Conservation (phyloP, 257 asterid genomes). For the Agastache rugosa region DNA sequence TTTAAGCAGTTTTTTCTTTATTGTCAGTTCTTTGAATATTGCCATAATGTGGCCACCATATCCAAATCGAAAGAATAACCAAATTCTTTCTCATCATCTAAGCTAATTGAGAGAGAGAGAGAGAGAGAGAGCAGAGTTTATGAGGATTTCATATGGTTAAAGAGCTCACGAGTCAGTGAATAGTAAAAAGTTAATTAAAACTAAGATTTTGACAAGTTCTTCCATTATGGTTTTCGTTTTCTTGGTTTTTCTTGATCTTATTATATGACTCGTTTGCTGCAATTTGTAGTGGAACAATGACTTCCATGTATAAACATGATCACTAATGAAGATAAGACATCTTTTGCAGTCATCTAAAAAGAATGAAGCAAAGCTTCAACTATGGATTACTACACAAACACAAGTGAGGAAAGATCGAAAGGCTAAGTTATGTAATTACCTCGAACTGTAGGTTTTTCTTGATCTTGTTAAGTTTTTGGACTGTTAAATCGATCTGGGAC, state of each 20-base stretch:
- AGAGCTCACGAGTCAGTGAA: neutral
- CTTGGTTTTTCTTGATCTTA: neutral
- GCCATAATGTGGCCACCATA: constrained; percentile 6
- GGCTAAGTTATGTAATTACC: neutral
- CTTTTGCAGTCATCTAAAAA: neutral
- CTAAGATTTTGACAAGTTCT: neutral
- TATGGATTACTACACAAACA: neutral
- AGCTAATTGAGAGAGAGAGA: neutral
- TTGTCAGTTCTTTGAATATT: constrained; percentile 31
- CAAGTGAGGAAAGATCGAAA: neutral
- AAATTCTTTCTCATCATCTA: neutral
- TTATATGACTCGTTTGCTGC: neutral
- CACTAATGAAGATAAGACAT: neutral
- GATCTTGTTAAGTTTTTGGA: no score
- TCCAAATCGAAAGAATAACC: no score
- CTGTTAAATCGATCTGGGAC: no score
- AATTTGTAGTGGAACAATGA: neutral
- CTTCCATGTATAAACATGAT: neutral
- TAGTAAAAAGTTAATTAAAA: neutral
- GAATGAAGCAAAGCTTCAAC: neutral
- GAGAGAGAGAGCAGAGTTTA: neutral
- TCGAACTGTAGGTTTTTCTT: neutral
- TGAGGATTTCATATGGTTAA: neutral
- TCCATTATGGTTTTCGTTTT: neutral
- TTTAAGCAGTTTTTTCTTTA: neutral